Conservation (phyloP, 805 yeast genomes). For the Kluyveromyces aestuarii region DNA sequence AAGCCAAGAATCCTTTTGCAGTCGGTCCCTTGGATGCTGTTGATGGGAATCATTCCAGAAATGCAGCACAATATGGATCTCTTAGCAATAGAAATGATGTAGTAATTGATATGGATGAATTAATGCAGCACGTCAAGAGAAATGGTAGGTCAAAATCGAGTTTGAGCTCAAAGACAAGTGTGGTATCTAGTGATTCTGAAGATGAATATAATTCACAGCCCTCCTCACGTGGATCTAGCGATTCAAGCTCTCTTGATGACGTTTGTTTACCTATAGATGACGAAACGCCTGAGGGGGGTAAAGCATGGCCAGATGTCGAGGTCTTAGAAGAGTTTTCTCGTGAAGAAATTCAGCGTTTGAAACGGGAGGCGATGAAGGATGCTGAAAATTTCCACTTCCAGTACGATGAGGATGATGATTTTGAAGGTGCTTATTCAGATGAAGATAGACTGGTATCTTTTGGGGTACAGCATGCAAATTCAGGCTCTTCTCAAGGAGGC, state of each 20-base stretch:
- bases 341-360: slow-evolving; percentile 50
- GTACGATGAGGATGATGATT: slow-evolving; percentile 27
- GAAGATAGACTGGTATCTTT: slow-evolving; percentile 20
- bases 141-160: slow-evolving; percentile 3
- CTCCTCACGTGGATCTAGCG: slow-evolving; percentile 33
- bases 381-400: slow-evolving; percentile 31
- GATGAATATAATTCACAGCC: slow-evolving; percentile 34
- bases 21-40: background rate
- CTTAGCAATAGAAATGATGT: slow-evolving; percentile 15
- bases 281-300: slow-evolving; percentile 15
- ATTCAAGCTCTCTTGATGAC: slow-evolving; percentile 75
- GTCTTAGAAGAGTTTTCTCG: slow-evolving; percentile 68
- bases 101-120: slow-evolving; percentile 27
- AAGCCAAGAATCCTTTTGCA: background rate
- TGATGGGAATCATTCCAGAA: background rate
- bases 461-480: slow-evolving; percentile 25
- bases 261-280: slow-evolving; percentile 83
- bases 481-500: slow-evolving; percentile 4
- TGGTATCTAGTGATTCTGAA: slow-evolving; percentile 10
- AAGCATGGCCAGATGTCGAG: slow-evolving; percentile 74
- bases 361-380: slow-evolving; percentile 33
- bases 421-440: slow-evolving; percentile 10
- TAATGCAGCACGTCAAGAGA: slow-evolving; percentile 22
- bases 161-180: background rate
- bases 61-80: slow-evolving; percentile 6